Evolutionary conservation across 441 rosid genomes (phyloP).

Genomic region (Melianthus villosus): DNA sequence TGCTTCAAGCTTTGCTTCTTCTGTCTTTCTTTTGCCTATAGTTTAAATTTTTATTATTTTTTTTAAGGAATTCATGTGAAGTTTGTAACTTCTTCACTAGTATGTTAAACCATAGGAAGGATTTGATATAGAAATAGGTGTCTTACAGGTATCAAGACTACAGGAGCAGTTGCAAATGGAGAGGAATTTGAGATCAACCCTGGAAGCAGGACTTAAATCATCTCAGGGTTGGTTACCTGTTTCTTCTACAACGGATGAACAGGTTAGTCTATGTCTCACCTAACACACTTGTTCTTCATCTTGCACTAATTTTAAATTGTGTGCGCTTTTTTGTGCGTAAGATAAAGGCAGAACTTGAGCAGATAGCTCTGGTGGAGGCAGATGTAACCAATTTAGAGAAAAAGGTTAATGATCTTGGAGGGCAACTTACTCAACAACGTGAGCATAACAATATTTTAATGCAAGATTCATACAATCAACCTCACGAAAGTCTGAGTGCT

Average conservation of each 20-base stretch:
- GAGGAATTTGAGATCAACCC: slow-evolving; percentile 39
- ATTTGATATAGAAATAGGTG: not conserved
- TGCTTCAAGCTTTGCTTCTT: too few species aligned
- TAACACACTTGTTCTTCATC: slow-evolving; percentile 10
- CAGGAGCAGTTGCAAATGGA: slow-evolving; percentile 70
- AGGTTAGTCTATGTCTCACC: slow-evolving; percentile 27
- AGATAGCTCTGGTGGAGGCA: slow-evolving; percentile 45
- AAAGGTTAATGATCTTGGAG: slow-evolving; percentile 46
- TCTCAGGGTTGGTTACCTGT: slow-evolving; percentile 24
- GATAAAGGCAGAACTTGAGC: slow-evolving; percentile 50
- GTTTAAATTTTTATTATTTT: too few species aligned
- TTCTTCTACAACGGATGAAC: slow-evolving; percentile 32
- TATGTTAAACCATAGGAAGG: not conserved
- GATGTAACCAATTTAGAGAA: slow-evolving; percentile 46
- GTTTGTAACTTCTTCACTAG: not conserved
- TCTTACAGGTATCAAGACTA: slow-evolving; percentile 57
- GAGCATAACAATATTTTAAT: slow-evolving; percentile 19
- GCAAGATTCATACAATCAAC: slow-evolving; percentile 17
- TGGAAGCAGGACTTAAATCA: slow-evolving; percentile 47
- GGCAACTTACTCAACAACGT: slow-evolving; percentile 31
- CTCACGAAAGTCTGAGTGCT: too few species aligned
- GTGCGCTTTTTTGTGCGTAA: slow-evolving; percentile 20
- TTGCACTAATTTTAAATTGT: slow-evolving; percentile 14
- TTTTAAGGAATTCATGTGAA: too few species aligned
- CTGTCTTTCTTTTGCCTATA: too few species aligned